Percentiles rank a stretch among this genome's conserved stretches.
Evolutionary conservation across 257 asterid genomes (phyloP).

Genomic region (Penstemon davidsonii): DNA sequence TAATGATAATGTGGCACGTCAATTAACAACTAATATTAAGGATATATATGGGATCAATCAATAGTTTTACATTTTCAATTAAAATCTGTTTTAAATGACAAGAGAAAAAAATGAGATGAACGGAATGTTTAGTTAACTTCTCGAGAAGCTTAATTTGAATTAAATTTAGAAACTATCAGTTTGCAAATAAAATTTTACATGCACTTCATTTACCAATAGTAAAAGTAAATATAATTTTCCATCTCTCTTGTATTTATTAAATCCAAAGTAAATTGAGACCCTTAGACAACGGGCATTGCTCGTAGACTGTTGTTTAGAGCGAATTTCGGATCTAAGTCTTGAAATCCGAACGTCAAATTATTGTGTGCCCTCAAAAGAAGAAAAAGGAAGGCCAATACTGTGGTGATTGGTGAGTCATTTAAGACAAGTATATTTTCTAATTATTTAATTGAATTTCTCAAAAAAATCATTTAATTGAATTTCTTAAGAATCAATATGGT

Average conservation of each 20-base stretch:
- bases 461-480: not conserved
- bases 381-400: not conserved
- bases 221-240: not conserved
- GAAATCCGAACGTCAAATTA: not conserved
- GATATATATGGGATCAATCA: too few species aligned
- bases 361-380: not conserved
- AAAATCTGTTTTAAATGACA: too few species aligned
- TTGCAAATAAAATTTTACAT: too few species aligned
- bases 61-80: too few species aligned
- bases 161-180: not conserved
- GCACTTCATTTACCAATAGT: too few species aligned
- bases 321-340: conserved; percentile 28
- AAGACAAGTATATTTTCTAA: not conserved
- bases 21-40: too few species aligned
- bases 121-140: too few species aligned
- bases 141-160: not conserved
- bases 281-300: conserved; percentile 1
- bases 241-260: not conserved
- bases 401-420: not conserved
- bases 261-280: not conserved
- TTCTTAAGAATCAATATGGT: not conserved
- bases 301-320: conserved; percentile 23
- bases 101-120: too few species aligned
- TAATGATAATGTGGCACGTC: too few species aligned
- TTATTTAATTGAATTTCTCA: not conserved